Conservation (phyloP, 2,329 filamentous ascomycete species). For the Pezizomycotina sp. region DNA sequence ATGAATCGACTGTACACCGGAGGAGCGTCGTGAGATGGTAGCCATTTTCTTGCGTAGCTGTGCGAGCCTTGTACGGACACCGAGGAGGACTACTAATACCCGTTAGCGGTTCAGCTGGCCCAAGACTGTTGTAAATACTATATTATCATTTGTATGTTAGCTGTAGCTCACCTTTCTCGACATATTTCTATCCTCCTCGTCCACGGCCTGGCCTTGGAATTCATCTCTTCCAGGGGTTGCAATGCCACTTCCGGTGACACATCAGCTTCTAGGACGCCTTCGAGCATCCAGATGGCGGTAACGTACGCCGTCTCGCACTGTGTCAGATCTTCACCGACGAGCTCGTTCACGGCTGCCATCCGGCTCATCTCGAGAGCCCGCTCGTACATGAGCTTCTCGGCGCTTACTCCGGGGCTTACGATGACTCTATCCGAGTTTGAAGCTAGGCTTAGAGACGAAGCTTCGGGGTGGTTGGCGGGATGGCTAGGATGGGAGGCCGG, state of each 20-base stretch:
- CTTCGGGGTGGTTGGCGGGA: conserved; percentile 49
- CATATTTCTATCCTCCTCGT: conserved; percentile 33
- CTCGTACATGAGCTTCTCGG: conserved; percentile 96
- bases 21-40: conserved; percentile 33
- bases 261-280: conserved; percentile 79
- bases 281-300: conserved; percentile 84
- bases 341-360: conserved; percentile 83
- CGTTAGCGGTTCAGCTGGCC: conserved; percentile 21
- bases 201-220: conserved; percentile 29
- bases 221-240: conserved; percentile 25
- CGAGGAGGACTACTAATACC: conserved; percentile 31
- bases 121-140: neutral
- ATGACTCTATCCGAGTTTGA: conserved; percentile 40
- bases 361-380: conserved; percentile 93
- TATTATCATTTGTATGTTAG: conserved; percentile 1
- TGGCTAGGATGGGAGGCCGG: conserved; percentile 75
- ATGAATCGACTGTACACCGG: conserved; percentile 25
- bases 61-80: conserved; percentile 34
- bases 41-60: conserved; percentile 36
- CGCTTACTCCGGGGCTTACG: conserved; percentile 74
- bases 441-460: conserved; percentile 14
- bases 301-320: conserved; percentile 87
- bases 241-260: too few relatives aligned
- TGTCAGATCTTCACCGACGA: conserved; percentile 71
- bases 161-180: conserved; percentile 34